A percentile compares a stretch with the other conserved stretches of the same genome.
phyloP scores from a whole-genome alignment of 441 rosid genomes.

The Populus hybrid region DNA sequence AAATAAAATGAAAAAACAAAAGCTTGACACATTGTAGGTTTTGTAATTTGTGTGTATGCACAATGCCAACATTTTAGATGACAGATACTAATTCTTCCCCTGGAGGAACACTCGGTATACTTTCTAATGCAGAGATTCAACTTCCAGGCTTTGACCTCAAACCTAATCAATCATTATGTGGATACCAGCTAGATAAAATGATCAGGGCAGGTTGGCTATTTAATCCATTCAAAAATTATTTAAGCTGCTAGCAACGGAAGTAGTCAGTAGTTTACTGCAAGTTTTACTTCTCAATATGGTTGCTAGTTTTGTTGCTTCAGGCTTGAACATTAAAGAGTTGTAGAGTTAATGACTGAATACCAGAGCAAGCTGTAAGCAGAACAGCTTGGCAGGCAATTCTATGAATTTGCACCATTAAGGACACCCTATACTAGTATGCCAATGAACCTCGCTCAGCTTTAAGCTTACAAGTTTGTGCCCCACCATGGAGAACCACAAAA shows the following conservation, averaged over 20 bases:
- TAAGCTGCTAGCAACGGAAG: neutral
- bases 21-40: neutral
- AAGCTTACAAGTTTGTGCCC: neutral
- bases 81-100: neutral
- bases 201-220: neutral
- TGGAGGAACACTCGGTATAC: neutral
- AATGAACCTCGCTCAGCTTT: neutral
- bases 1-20: neutral
- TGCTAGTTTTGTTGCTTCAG: neutral
- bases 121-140: neutral
- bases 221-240: neutral
- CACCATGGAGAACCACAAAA: neutral
- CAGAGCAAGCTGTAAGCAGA: neutral
- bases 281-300: neutral
- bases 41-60: neutral
- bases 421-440: neutral
- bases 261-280: neutral
- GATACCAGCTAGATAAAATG: neutral
- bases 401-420: neutral
- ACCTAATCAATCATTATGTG: neutral
- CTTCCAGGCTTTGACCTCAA: neutral
- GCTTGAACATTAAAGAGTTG: neutral
- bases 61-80: neutral
- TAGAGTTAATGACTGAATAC: neutral
- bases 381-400: neutral